phyloP scores from a whole-genome alignment of 163 green algal genomes.

The Chlamydomonas reinhardtii region DNA sequence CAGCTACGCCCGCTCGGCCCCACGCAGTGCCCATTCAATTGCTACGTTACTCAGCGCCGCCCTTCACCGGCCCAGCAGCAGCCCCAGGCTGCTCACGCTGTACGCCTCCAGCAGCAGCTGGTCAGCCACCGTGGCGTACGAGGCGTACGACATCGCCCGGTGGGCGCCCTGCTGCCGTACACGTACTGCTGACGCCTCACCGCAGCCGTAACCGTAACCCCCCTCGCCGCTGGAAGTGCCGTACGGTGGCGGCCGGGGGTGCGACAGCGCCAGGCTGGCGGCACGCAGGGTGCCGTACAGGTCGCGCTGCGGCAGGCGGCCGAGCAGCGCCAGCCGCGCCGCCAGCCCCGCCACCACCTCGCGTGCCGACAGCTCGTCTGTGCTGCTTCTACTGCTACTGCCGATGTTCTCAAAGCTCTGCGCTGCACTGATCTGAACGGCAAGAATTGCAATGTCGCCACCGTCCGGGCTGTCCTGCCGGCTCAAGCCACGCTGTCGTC shows the following conservation, averaged over 20 bases:
- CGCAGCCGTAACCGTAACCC: too few relatives aligned
- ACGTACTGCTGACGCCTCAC: too few relatives aligned
- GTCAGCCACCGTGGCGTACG: slow-evolving; percentile 20
- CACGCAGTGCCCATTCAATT: too few relatives aligned
- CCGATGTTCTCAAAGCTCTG: neutral
- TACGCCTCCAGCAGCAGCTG: slow-evolving; percentile 32
- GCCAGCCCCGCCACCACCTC: neutral
- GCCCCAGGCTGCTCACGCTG: slow-evolving; percentile 18
- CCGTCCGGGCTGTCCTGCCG: too few relatives aligned
- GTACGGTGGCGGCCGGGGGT: too few relatives aligned
- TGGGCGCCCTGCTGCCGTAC: neutral
- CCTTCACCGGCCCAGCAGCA: neutral
- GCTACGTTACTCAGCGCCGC: too few relatives aligned
- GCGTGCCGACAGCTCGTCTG: too few relatives aligned
- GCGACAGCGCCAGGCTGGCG: neutral
- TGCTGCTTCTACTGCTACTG: neutral
- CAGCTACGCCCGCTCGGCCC: too few relatives aligned
- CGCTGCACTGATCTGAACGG: neutral
- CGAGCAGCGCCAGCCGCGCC: neutral
- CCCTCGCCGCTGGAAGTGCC: too few relatives aligned
- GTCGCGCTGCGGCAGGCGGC: neutral
- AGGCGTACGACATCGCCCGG: neutral
- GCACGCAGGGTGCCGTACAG: slow-evolving; percentile 25
- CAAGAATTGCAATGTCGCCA: too few relatives aligned
- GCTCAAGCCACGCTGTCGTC: too few relatives aligned